Evolutionary conservation across 116 monocot genomes (phyloP).

Genomic region (Zostera marina): DNA sequence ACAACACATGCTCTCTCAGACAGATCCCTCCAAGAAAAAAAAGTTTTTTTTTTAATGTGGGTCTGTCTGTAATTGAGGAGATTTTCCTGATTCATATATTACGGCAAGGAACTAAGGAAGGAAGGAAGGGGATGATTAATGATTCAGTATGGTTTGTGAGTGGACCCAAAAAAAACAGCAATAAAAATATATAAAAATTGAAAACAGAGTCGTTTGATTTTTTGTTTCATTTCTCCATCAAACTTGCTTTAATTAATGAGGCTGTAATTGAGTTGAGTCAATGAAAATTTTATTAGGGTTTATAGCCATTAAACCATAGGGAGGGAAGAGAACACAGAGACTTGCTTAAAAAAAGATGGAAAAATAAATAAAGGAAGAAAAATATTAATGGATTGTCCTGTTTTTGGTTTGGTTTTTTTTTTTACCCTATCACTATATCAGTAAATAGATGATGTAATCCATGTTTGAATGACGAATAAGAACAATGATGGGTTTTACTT

Average conservation of each 20-base stretch:
- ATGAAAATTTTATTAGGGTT: too few species aligned
- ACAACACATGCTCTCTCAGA: slow-evolving; percentile 17
- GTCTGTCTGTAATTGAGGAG: slow-evolving; percentile 9
- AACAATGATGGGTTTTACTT: slow-evolving; percentile 14
- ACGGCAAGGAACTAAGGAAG: too few species aligned
- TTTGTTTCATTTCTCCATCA: too few species aligned
- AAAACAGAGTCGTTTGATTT: neutral
- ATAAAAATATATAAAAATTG: neutral
- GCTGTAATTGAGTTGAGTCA: too few species aligned
- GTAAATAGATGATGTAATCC: neutral
- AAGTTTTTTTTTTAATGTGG: slow-evolving; percentile 16
- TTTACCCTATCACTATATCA: neutral
- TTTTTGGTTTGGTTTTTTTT: too few species aligned
- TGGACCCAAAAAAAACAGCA: slow-evolving; percentile 23
- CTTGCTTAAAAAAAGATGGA: too few species aligned
- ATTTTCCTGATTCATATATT: slow-evolving; percentile 26
- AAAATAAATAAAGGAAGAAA: too few species aligned
- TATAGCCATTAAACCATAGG: too few species aligned
- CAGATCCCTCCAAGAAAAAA: slow-evolving; percentile 15
- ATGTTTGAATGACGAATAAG: neutral
- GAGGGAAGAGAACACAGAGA: too few species aligned
- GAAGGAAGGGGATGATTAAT: slow-evolving; percentile 11
- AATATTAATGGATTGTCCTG: neutral
- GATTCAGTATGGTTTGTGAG: slow-evolving; percentile 1
- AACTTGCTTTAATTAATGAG: too few species aligned